Evolutionary conservation across 116 monocot genomes (phyloP), one percentile per base, ranked within the genome.

Genomic region (Posidonia oceanica): DNA sequence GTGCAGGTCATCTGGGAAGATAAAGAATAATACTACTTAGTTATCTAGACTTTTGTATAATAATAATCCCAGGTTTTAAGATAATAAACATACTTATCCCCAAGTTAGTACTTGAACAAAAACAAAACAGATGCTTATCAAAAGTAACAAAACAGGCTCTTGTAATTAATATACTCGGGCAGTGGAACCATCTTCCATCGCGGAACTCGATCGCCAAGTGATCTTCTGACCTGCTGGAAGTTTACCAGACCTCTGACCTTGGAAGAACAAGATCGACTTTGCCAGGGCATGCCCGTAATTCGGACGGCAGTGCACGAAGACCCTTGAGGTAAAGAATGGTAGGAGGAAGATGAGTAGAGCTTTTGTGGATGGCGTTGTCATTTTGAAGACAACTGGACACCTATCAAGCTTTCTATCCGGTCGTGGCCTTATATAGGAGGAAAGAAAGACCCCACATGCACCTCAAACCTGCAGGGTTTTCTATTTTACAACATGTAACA

Each of bases 191-290:
- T 87, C 84, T n/a, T 74, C 54, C 21, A 93, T 77, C 11, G 78
- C 93, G n/a, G 93, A 93, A 39, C 82, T 44, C 0, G 78, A 48
- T 39, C 93, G 63, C 93, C 93, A 93, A 0, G 40, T 78, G 37
- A 89, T 59, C 52, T 41, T 72, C 80, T 86, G 83, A 48, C 64
- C 79, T 0, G 72, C 16, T 0, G 93, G 86, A 11, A 93, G 72
- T 70, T 72, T 78, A 14, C 93, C 89, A 1, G 93, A 93, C 22
- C 89, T 72, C 75, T 89, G 93, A 37, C 86, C 86, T 74, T 93
- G 63, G 78, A 89, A 93, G 81, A 89, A 93, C 69, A 93, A 0
- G 39, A 93, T 69, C 6, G 89, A 84, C 66, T 94, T 94, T 15
- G 68, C 40, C 22, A 87, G 71, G 0, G 93, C 89, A 55, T 84